Evolutionary conservation across 2,329 filamentous ascomycete species (phyloP).

Genomic region (Phoma sp.): DNA sequence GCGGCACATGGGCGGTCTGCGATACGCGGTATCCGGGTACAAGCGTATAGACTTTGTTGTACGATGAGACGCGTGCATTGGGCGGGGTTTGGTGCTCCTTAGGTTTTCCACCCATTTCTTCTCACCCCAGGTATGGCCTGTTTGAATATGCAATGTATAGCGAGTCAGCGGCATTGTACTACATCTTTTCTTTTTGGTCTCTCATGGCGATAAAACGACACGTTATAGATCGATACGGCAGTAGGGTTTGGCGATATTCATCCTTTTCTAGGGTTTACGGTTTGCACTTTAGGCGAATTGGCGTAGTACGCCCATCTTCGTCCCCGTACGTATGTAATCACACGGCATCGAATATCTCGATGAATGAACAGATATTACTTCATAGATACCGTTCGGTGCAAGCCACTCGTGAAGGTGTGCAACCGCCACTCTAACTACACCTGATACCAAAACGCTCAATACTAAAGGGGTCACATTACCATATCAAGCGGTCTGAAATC

Average conservation of each 20-base stretch:
- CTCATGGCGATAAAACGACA: constrained; percentile 15
- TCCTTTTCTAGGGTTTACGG: constrained; percentile 4
- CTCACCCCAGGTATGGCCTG: constrained; percentile 7
- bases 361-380: constrained; percentile 2
- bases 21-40: constrained; percentile 4
- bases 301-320: not conserved
- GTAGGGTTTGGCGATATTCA: constrained; percentile 8
- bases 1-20: constrained; percentile 2
- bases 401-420: no score
- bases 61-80: constrained; percentile 16
- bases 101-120: not conserved
- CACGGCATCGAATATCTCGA: constrained; percentile 6
- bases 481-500: not conserved
- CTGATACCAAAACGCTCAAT: no score
- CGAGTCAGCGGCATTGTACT: constrained; percentile 12
- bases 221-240: constrained; percentile 14
- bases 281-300: constrained; percentile 9
- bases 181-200: constrained; percentile 2
- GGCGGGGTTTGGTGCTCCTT: constrained; percentile 7
- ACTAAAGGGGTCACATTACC: no score
- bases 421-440: no score
- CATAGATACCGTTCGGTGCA: no score
- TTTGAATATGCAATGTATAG: constrained; percentile 18
- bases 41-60: constrained; percentile 12
- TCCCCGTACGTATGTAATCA: constrained; percentile 6